A percentile compares a stretch with the other conserved stretches of the same genome.
phyloP scores from a whole-genome alignment of 192 early-diverging fungal species.

The Backusella sp. region DNA sequence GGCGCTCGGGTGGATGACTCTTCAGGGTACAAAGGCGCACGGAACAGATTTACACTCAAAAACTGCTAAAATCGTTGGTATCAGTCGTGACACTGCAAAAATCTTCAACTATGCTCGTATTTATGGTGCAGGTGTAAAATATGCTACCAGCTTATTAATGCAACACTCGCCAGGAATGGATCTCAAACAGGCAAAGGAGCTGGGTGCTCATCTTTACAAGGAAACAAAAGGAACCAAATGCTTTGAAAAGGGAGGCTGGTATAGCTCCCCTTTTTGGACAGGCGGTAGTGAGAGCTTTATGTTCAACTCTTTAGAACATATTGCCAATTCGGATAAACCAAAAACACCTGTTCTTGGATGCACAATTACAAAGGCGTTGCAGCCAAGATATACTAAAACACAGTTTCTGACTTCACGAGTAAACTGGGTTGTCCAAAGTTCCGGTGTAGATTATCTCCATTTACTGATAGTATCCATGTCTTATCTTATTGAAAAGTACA shows the following conservation, averaged over 20 bases:
- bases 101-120: slow-evolving; percentile 95
- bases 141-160: slow-evolving; percentile 75
- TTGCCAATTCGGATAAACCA: slow-evolving; percentile 71
- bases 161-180: slow-evolving; percentile 77
- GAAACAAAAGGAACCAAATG: slow-evolving; percentile 80
- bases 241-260: slow-evolving; percentile 22
- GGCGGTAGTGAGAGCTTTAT: slow-evolving; percentile 93
- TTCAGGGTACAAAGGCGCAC: slow-evolving; percentile 88
- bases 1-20: slow-evolving; percentile 96
- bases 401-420: slow-evolving; percentile 84
- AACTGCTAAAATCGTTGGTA: slow-evolving; percentile 85
- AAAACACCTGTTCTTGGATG: slow-evolving; percentile 87
- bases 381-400: slow-evolving; percentile 50
- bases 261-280: slow-evolving; percentile 66
- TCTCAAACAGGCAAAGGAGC: slow-evolving; percentile 56
- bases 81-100: slow-evolving; percentile 87
- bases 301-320: slow-evolving; percentile 89
- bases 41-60: slow-evolving; percentile 93
- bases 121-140: slow-evolving; percentile 90
- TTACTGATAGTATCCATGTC: slow-evolving; percentile 84
- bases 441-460: slow-evolving; percentile 96
- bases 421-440: slow-evolving; percentile 98
- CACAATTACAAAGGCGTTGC: slow-evolving; percentile 84
- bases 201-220: slow-evolving; percentile 70
- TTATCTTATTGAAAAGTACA: slow-evolving; percentile 75